Conservation (phyloP, 305 asterid genomes). For the Solanum hybrid region DNA sequence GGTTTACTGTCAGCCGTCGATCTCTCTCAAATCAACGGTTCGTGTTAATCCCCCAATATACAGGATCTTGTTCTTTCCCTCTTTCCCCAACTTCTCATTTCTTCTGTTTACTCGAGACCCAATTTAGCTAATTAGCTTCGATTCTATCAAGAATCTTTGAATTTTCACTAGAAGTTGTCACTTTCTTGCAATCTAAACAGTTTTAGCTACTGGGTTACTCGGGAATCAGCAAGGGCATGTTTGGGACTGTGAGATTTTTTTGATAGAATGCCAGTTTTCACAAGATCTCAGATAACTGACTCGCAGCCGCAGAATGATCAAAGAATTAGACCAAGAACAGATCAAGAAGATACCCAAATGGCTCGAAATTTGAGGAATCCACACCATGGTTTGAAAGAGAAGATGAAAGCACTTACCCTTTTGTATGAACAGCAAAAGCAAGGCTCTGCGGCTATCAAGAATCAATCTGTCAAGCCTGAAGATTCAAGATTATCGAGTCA, state of each 20-base stretch:
- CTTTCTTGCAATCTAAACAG: slow-evolving; percentile 3
- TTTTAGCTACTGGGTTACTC: slow-evolving; percentile 3
- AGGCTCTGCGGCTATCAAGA: slow-evolving; percentile 24
- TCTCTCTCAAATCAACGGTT: slow-evolving; percentile 16
- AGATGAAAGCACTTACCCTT: slow-evolving; percentile 46
- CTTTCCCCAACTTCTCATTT: background rate
- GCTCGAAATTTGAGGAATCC: slow-evolving; percentile 29
- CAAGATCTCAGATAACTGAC: slow-evolving; percentile 34
- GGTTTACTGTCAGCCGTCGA: slow-evolving; percentile 7
- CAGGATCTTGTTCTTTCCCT: slow-evolving; percentile 1
- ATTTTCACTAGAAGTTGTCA: slow-evolving; percentile 1
- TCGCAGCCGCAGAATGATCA: slow-evolving; percentile 16
- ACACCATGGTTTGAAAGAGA: slow-evolving; percentile 53
- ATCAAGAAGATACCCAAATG: slow-evolving; percentile 24
- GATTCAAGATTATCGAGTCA: slow-evolving; percentile 37
- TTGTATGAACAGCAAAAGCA: slow-evolving; percentile 52
- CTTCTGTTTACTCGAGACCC: slow-evolving; percentile 2
- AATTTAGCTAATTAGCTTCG: background rate
- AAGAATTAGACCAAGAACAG: slow-evolving; percentile 2
- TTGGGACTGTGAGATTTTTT: background rate
- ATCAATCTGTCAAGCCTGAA: slow-evolving; percentile 16
- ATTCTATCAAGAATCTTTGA: slow-evolving; percentile 12
- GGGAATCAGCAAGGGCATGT: slow-evolving; percentile 19
- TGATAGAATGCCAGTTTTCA: slow-evolving; percentile 42
- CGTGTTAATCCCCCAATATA: slow-evolving; percentile 11